A percentile compares a stretch with the other conserved stretches of the same genome.
Evolutionary conservation across 352 stramenopile species (phyloP).

Genomic region (Phytophthora foliorum): DNA sequence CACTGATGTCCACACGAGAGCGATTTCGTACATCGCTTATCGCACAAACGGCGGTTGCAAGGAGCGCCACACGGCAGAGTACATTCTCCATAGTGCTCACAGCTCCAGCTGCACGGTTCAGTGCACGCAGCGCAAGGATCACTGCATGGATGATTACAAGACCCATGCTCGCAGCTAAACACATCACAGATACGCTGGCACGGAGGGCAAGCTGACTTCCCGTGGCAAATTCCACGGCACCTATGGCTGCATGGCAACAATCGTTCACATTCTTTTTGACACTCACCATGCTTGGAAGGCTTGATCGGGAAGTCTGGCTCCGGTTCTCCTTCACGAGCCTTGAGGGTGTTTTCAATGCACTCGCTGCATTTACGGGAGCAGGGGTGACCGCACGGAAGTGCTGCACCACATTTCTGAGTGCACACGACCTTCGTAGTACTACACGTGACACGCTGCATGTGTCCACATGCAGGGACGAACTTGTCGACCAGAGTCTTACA

Average conservation of each 20-base stretch:
- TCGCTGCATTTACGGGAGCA: conserved; percentile 47
- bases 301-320: conserved; percentile 43
- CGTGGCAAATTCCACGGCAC: conserved; percentile 70
- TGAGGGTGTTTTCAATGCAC: conserved; percentile 47
- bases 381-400: conserved; percentile 49
- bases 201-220: conserved; percentile 54
- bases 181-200: conserved; percentile 62
- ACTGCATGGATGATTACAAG: conserved; percentile 56
- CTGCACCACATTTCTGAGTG: conserved; percentile 27
- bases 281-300: conserved; percentile 51
- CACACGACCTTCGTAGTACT: conserved; percentile 34
- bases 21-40: conserved; percentile 57
- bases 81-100: conserved; percentile 65
- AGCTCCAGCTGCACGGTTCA: conserved; percentile 78
- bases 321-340: conserved; percentile 19
- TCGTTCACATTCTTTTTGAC: conserved; percentile 70
- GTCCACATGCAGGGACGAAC: conserved; percentile 41
- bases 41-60: conserved; percentile 55
- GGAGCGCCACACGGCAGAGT: conserved; percentile 65
- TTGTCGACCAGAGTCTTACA: conserved; percentile 44
- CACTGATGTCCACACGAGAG: conserved; percentile 80
- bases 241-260: conserved; percentile 71
- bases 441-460: conserved; percentile 38
- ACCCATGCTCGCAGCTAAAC: conserved; percentile 68
- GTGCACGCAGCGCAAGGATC: conserved; percentile 74